phyloP scores from a whole-genome alignment of 1,284 basidiomycete species.

The Cutaneotrichosporon sp. region DNA sequence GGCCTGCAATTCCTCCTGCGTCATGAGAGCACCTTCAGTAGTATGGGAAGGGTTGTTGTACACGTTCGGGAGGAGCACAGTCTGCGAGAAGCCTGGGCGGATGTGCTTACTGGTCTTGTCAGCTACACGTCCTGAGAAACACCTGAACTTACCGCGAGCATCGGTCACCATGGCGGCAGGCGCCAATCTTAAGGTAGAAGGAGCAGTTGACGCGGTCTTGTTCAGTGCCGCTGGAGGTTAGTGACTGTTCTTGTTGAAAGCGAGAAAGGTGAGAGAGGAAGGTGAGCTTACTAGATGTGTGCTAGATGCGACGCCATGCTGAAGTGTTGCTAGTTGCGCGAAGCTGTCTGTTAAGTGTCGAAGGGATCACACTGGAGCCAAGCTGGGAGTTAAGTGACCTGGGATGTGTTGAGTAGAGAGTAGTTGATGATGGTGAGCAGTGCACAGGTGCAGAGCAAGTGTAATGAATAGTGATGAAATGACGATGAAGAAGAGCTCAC shows the following conservation, averaged over 20 bases:
- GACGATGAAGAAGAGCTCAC: too few relatives aligned
- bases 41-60: conserved; percentile 94
- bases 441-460: not conserved
- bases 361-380: conserved; percentile 14
- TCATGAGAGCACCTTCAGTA: conserved; percentile 72
- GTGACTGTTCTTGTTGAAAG: not conserved
- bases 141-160: conserved; percentile 40
- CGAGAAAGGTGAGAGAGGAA: not conserved
- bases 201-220: conserved; percentile 50
- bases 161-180: conserved; percentile 48
- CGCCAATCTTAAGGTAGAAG: conserved; percentile 50
- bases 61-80: conserved; percentile 95
- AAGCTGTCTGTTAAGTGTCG: not conserved
- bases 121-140: not conserved
- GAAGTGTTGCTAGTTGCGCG: too few relatives aligned
- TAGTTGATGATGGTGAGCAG: not conserved
- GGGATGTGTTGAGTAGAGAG: conserved; percentile 6
- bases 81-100: conserved; percentile 93
- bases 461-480: not conserved
- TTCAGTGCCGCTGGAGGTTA: conserved; percentile 45
- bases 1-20: conserved; percentile 68
- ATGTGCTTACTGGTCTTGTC: conserved; percentile 82
- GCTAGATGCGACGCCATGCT: conserved; percentile 47
- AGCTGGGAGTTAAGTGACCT: not conserved
- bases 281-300: conserved; percentile 45